Percentiles rank a stretch among this genome's conserved stretches.
These are phyloP conservation scores for Sutorius eximius DNA, from an alignment of 1,284 basidiomycete genomes.

Conservation along the genomic window DNA sequence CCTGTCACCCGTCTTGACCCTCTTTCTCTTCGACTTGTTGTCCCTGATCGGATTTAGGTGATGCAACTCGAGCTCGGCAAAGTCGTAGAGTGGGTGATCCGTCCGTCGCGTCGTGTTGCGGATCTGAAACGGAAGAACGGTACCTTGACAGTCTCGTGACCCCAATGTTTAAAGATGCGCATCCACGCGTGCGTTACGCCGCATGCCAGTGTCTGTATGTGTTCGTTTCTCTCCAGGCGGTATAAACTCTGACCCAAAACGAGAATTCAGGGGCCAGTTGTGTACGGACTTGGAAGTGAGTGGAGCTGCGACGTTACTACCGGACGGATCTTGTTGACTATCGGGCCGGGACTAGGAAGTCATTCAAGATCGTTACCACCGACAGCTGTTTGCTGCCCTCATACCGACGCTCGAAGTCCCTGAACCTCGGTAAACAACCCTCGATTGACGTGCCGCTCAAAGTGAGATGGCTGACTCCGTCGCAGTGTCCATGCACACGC, in stretches of 20 bases:
- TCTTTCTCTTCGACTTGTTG: neutral
- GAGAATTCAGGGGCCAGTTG: conserved; percentile 64
- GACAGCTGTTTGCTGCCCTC: conserved; percentile 65
- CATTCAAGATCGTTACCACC: conserved; percentile 70
- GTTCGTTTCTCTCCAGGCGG: neutral
- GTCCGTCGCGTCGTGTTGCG: conserved; percentile 23
- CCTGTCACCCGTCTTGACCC: neutral
- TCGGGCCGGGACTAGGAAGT: conserved; percentile 50
- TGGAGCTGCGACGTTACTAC: neutral
- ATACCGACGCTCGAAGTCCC: conserved; percentile 75
- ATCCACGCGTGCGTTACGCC: conserved; percentile 81
- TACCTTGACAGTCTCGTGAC: conserved; percentile 58
- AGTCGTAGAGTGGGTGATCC: conserved; percentile 56
- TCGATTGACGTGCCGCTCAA: neutral
- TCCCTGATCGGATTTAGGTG: conserved; percentile 39
- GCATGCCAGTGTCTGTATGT: conserved; percentile 83
- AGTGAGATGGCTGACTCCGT: neutral
- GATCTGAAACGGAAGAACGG: conserved; percentile 1
- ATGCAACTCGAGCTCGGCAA: conserved; percentile 77
- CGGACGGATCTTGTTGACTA: neutral
- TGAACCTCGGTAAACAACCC: conserved; percentile 58
- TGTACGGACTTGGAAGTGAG: conserved; percentile 79
- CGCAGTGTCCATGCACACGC: conserved; percentile 79
- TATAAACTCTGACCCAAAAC: conserved; percentile 1
- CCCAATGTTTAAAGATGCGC: conserved; percentile 72